phyloP scores from a whole-genome alignment of 2,329 filamentous ascomycete genomes.

The Thelonectria discophora region DNA sequence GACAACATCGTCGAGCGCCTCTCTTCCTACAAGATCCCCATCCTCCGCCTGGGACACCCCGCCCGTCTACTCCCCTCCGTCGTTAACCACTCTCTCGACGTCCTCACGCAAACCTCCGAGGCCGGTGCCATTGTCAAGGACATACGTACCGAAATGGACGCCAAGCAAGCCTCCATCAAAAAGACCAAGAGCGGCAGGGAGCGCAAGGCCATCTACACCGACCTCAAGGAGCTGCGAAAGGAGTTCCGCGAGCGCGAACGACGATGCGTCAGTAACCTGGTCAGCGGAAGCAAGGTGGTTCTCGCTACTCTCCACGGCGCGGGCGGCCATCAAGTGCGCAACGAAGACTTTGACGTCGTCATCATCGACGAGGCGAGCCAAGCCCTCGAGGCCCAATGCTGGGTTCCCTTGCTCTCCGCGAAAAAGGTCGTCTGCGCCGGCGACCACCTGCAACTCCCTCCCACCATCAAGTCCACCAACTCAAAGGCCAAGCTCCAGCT shows the following conservation, averaged over 20 bases:
- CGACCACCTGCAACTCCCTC: constrained; percentile 92
- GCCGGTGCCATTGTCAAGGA: constrained; percentile 90
- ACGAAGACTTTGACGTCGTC: constrained; percentile 88
- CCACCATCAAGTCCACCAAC: constrained; percentile 87
- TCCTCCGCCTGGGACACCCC: constrained; percentile 91
- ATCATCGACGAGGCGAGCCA: constrained; percentile 97
- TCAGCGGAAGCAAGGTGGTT: constrained; percentile 84
- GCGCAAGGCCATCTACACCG: constrained; percentile 81
- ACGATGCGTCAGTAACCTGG: constrained; percentile 79
- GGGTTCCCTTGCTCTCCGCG: constrained; percentile 86
- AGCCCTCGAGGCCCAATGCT: constrained; percentile 94
- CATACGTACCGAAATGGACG: constrained; percentile 90
- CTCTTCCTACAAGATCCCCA: constrained; percentile 82
- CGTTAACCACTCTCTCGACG: constrained; percentile 87
- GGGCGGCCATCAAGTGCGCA: constrained; percentile 82
- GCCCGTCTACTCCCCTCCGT: constrained; percentile 90
- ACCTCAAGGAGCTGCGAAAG: constrained; percentile 84
- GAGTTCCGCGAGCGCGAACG: constrained; percentile 89
- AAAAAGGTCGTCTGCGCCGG: constrained; percentile 90
- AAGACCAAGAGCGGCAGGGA: constrained; percentile 87
- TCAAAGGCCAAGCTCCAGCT: constrained; percentile 55
- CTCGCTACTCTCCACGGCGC: constrained; percentile 92
- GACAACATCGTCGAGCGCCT: constrained; percentile 98
- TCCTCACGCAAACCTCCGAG: constrained; percentile 89
- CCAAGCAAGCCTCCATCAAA: constrained; percentile 85